Evolutionary conservation across 2,329 filamentous ascomycete genomes (phyloP).

Genomic region (Pseudodiploospora longispora): DNA sequence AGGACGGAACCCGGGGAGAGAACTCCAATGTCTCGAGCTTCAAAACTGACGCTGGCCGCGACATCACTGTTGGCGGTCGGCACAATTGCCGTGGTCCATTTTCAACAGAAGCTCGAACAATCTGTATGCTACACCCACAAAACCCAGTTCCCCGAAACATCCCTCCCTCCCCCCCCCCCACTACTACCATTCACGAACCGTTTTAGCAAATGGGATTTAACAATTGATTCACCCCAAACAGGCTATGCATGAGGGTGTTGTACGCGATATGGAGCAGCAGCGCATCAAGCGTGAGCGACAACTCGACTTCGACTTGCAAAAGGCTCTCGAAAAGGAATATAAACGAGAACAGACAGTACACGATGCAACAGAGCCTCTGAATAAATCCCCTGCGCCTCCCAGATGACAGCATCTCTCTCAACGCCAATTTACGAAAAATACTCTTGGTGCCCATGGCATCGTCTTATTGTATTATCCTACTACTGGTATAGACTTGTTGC

Average conservation of each 20-base stretch:
- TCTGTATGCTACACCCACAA: conserved; percentile 46
- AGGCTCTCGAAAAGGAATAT: conserved; percentile 78
- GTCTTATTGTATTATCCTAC: conserved; percentile 12
- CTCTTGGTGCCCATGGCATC: background rate
- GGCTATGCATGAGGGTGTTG: conserved; percentile 93
- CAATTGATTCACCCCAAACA: conserved; percentile 23
- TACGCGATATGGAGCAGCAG: conserved; percentile 92
- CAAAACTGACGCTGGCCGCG: conserved; percentile 73
- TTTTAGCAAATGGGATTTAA: too few relatives aligned
- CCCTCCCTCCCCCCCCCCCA: conserved; percentile 22
- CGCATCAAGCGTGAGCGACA: conserved; percentile 83
- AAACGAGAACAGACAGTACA: conserved; percentile 77
- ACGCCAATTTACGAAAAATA: background rate
- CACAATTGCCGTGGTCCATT: conserved; percentile 82
- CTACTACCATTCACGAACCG: conserved; percentile 71
- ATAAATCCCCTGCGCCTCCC: conserved; percentile 8
- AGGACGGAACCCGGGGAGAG: background rate
- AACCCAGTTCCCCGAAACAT: background rate
- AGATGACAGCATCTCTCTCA: conserved; percentile 13
- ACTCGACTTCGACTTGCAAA: conserved; percentile 90
- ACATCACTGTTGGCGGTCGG: conserved; percentile 68
- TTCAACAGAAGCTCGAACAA: conserved; percentile 76
- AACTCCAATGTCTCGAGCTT: conserved; percentile 71
- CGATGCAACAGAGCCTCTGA: conserved; percentile 21
- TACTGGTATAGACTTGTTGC: conserved; percentile 12